Base-by-base conservation (phyloP, 352 stramenopile species). In the Globisporangium irregulare region DNA sequence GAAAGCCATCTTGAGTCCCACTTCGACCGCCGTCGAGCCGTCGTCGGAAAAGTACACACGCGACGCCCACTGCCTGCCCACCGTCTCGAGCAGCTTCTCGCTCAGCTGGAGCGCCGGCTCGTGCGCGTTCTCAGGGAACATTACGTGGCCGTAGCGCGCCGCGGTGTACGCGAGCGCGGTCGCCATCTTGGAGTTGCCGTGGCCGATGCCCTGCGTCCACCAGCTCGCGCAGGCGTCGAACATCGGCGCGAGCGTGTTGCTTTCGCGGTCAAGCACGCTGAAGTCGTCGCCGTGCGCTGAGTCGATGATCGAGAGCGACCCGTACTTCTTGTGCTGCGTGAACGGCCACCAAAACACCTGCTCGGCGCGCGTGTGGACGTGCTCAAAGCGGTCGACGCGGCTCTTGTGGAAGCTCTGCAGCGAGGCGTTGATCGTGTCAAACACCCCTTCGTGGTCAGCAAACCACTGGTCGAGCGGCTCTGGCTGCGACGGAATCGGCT, bases 331-430 rank as follows among this genome's bases (percentile, higher is more conserved):
- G 80, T 98, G 91, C 73, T 98, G 91, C 18, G 92, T 98, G 77
- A 97, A 98, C 9, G 93, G 93, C 89, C 92, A 98, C 93, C 93
- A 98, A 62, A 98, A 94, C 10, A 94, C 82, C 12, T 93, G 29
- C 57, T 93, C 78, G 1, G 84, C 81, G 22, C 80, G 79, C 14
- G 83, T 68, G 12, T 80, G 69, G 72, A 95, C 87, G 38, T 84
- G 69, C 4, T 82, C 68, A 32, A 95, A 84, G 22, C 72, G 70
- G 22, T 81, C 71, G 2, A 93, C 55, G 25, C 87, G 86, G 3
- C 57, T 73, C n/a, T 60, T 48, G 63, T 95, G 87, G 73, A 87
- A 94, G 1, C 64, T 41, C 25, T 84, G 70, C 0, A 95, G 82
- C 10, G 68, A 61, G 4, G 70, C 71, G 41, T 81, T 80, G 10